Evolutionary conservation across 1,284 basidiomycete genomes (phyloP).

Genomic region (Wolfiporia cocos): DNA sequence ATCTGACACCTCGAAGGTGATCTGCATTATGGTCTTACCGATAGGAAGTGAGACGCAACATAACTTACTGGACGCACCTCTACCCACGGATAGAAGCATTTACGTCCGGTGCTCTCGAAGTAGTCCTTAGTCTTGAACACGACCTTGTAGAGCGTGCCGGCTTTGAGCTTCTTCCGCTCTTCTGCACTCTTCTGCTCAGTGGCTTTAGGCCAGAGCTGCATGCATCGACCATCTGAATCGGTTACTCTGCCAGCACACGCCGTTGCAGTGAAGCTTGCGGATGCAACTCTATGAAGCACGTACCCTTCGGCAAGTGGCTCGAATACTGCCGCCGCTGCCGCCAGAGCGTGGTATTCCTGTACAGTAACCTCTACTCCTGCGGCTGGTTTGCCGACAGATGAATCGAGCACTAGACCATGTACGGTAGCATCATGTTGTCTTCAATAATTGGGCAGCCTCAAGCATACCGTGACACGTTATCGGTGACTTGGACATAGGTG

Average conservation of each 20-base stretch:
- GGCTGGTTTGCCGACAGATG: slow-evolving; percentile 78
- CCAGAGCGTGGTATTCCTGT: slow-evolving; percentile 34
- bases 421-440: background rate
- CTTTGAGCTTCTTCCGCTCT: slow-evolving; percentile 35
- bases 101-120: slow-evolving; percentile 56
- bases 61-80: slow-evolving; percentile 71
- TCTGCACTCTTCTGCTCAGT: slow-evolving; percentile 21
- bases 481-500: slow-evolving; percentile 61
- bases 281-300: slow-evolving; percentile 8
- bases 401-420: slow-evolving; percentile 66
- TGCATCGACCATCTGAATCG: slow-evolving; percentile 78
- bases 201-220: slow-evolving; percentile 56
- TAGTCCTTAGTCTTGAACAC: slow-evolving; percentile 81
- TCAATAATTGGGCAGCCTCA: no score
- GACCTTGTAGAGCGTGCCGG: slow-evolving; percentile 73
- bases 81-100: slow-evolving; percentile 85
- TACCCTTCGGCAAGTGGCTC: slow-evolving; percentile 58
- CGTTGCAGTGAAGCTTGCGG: background rate
- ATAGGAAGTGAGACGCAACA: slow-evolving; percentile 40
- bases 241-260: slow-evolving; percentile 50
- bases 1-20: slow-evolving; percentile 67
- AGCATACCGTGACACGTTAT: slow-evolving; percentile 84
- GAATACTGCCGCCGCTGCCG: slow-evolving; percentile 35
- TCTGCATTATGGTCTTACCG: slow-evolving; percentile 36
- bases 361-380: slow-evolving; percentile 58